These are phyloP conservation scores for Lachnellula occidentalis DNA, from an alignment of 2,329 filamentous ascomycete species.

Conservation along the genomic window DNA sequence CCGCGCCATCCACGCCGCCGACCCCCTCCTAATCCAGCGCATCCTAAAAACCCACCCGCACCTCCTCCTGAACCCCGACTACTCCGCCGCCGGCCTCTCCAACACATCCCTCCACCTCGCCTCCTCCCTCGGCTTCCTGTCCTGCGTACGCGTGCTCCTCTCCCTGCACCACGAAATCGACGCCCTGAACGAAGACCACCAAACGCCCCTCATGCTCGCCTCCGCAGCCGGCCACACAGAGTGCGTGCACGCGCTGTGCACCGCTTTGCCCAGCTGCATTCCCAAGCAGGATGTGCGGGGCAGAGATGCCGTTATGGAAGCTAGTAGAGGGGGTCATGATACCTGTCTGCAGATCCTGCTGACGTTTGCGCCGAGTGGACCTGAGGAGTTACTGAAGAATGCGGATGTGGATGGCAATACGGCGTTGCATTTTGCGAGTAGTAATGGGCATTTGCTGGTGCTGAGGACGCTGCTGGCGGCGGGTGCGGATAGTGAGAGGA, in stretches of 20 bases:
- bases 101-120: constrained; percentile 84
- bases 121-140: constrained; percentile 63
- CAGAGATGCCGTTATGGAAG: constrained; percentile 67
- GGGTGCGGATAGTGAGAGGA: constrained; percentile 66
- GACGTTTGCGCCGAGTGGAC: constrained; percentile 46
- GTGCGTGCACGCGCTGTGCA: constrained; percentile 66
- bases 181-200: constrained; percentile 70
- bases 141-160: constrained; percentile 66
- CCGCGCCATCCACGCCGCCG: constrained; percentile 74
- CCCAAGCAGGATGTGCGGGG: constrained; percentile 60
- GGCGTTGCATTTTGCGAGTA: constrained; percentile 78
- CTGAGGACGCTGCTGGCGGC: constrained; percentile 71
- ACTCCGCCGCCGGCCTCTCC: constrained; percentile 55
- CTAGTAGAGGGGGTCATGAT: constrained; percentile 54
- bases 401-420: constrained; percentile 75
- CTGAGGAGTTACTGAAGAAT: constrained; percentile 37
- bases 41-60: constrained; percentile 68
- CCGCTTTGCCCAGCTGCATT: constrained; percentile 45
- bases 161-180: constrained; percentile 65
- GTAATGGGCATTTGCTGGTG: constrained; percentile 73
- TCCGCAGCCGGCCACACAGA: constrained; percentile 64
- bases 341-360: constrained; percentile 60
- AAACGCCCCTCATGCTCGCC: constrained; percentile 79
- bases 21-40: constrained; percentile 63
- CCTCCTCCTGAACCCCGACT: constrained; percentile 75